Conservation (phyloP, 2,329 filamentous ascomycete species). For the Trichoderma sp. region DNA sequence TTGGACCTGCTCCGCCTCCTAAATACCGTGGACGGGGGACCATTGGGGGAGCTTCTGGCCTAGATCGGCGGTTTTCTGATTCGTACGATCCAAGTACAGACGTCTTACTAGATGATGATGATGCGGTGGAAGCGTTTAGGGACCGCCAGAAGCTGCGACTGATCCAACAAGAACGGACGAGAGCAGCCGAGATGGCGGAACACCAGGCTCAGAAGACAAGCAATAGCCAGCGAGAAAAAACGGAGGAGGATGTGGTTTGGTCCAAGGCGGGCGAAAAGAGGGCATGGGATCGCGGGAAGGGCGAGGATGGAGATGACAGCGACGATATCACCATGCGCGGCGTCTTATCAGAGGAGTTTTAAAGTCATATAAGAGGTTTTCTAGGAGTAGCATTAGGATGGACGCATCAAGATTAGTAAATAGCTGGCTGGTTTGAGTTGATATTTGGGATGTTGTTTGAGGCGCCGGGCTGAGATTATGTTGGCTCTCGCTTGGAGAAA, state of each 20-base stretch:
- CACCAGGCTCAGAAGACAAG: conserved; percentile 66
- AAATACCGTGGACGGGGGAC: conserved; percentile 68
- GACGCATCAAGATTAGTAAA: background rate
- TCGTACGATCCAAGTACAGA: conserved; percentile 62
- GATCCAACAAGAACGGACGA: conserved; percentile 73
- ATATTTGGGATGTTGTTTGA: background rate
- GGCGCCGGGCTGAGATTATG: background rate
- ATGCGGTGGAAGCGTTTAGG: conserved; percentile 73
- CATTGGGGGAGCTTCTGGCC: conserved; percentile 61
- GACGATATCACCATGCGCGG: conserved; percentile 11
- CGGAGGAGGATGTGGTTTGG: conserved; percentile 71
- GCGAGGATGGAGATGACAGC: background rate
- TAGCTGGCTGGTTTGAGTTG: background rate
- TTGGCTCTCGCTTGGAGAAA: background rate
- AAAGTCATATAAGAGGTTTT: background rate
- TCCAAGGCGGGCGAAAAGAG: conserved; percentile 64
- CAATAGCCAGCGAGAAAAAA: conserved; percentile 52
- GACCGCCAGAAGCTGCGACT: conserved; percentile 79
- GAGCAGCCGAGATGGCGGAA: conserved; percentile 76
- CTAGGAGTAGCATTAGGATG: background rate
- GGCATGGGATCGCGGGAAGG: conserved; percentile 63
- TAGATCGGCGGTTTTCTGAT: conserved; percentile 78
- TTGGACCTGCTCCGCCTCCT: conserved; percentile 69
- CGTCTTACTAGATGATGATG: conserved; percentile 43
- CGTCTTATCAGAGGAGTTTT: conserved; percentile 26